Conservation (phyloP, 768 basidiomycete genomes). For the Obba rivulosa region DNA sequence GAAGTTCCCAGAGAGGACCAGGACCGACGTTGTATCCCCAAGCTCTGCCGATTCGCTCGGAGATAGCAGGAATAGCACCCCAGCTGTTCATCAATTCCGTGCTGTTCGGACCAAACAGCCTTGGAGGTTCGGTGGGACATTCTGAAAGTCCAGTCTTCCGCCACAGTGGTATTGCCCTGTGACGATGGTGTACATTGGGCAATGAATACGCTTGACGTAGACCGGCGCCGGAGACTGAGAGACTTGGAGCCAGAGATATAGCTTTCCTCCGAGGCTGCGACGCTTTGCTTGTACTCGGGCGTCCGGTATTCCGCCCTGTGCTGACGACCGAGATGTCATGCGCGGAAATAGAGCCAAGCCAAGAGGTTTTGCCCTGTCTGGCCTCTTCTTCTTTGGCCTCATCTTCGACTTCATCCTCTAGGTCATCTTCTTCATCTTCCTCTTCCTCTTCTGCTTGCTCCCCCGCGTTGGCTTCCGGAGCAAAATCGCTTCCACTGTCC, state of each 20-base stretch:
- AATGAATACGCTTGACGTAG: conserved; percentile 19
- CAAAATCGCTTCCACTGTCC: conserved; percentile 54
- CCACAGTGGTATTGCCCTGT: conserved; percentile 61
- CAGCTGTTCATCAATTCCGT: conserved; percentile 51
- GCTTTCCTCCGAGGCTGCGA: conserved; percentile 11
- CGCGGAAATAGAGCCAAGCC: background rate
- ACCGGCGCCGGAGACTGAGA: conserved; percentile 6
- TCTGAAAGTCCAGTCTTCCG: conserved; percentile 46
- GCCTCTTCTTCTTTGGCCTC: conserved; percentile 19
- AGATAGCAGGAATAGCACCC: conserved; percentile 41
- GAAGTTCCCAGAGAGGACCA: conserved; percentile 75
- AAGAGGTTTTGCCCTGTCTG: conserved; percentile 12
- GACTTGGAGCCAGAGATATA: conserved; percentile 21
- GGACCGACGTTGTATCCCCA: conserved; percentile 72
- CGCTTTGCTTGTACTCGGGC: conserved; percentile 11
- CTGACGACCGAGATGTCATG: conserved; percentile 11
- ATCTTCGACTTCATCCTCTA: conserved; percentile 19
- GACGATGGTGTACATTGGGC: conserved; percentile 68
- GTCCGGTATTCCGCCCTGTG: background rate
- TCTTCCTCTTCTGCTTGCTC: conserved; percentile 26
- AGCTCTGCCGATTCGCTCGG: conserved; percentile 57
- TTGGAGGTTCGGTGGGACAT: conserved; percentile 47
- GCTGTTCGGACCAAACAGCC: conserved; percentile 40
- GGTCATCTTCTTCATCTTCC: conserved; percentile 17
- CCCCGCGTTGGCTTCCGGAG: conserved; percentile 33